Conservation (phyloP, 2,329 filamentous ascomycete genomes). For the Blastomyces gilchristii region DNA sequence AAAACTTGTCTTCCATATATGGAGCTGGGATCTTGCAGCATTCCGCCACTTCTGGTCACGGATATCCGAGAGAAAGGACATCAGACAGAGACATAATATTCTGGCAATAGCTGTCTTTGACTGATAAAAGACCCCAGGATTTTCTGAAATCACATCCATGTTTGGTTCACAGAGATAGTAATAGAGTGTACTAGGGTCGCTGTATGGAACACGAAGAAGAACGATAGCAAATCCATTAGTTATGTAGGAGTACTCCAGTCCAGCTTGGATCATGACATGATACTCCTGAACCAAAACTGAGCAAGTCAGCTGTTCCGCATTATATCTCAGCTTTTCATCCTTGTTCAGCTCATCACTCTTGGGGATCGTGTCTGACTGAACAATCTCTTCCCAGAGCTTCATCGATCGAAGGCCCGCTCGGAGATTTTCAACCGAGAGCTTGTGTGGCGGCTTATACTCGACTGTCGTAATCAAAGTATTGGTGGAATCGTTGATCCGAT, state of each 20-base stretch:
- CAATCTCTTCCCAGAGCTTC: neutral
- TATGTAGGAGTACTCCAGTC: constrained; percentile 22
- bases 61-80: constrained; percentile 16
- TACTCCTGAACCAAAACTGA: constrained; percentile 22
- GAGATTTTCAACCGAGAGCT: neutral
- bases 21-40: constrained; percentile 12
- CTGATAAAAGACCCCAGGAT: constrained; percentile 9
- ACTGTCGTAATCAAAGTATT: neutral
- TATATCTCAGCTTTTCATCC: constrained; percentile 14
- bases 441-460: neutral
- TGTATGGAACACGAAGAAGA: constrained; percentile 16
- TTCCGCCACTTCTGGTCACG: constrained; percentile 21
- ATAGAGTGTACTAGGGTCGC: constrained; percentile 7
- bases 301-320: constrained; percentile 17
- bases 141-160: constrained; percentile 13
- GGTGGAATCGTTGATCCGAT: neutral
- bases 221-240: constrained; percentile 18
- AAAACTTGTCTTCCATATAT: constrained; percentile 18
- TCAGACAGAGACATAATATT: constrained; percentile 19
- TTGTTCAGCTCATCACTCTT: neutral
- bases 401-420: neutral
- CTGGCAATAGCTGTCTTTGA: constrained; percentile 18
- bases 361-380: constrained; percentile 3
- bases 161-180: constrained; percentile 22
- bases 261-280: constrained; percentile 24